These are phyloP conservation scores for Cyathus striatus DNA, from an alignment of 768 basidiomycete species.

Conservation along the genomic window DNA sequence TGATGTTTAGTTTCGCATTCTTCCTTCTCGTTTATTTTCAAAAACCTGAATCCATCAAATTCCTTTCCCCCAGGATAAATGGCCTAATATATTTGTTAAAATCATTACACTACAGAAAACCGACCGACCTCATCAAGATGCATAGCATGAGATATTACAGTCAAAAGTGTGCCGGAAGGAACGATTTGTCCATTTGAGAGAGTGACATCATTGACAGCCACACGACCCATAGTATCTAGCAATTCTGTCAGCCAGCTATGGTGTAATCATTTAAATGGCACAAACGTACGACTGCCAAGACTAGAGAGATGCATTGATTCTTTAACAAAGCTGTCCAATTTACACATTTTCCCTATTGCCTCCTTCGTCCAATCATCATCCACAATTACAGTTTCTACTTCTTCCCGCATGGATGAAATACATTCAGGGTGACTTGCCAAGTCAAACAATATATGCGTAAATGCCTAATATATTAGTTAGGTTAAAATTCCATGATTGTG, in stretches of 20 bases:
- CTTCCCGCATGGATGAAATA: slow-evolving; percentile 24
- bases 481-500: background rate
- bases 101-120: background rate
- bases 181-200: slow-evolving; percentile 21
- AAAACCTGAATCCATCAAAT: slow-evolving; percentile 46
- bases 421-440: slow-evolving; percentile 20
- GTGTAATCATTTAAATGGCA: background rate
- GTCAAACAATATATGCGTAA: slow-evolving; percentile 19
- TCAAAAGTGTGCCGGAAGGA: slow-evolving; percentile 18
- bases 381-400: slow-evolving; percentile 25
- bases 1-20: slow-evolving; percentile 29
- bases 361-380: slow-evolving; percentile 26
- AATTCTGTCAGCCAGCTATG: background rate
- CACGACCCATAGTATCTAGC: slow-evolving; percentile 16
- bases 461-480: slow-evolving; percentile 13
- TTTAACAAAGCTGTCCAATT: slow-evolving; percentile 38
- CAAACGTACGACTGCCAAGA: background rate
- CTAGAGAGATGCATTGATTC: slow-evolving; percentile 31
- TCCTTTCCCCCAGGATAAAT: slow-evolving; percentile 35
- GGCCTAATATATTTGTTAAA: slow-evolving; percentile 9
- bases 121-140: slow-evolving; percentile 15
- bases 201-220: slow-evolving; percentile 16
- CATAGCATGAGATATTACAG: slow-evolving; percentile 13
- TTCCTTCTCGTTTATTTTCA: slow-evolving; percentile 22
- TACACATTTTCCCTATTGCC: slow-evolving; percentile 26